Conservation (phyloP, 1,284 basidiomycete genomes). For the Trametes versicolor region DNA sequence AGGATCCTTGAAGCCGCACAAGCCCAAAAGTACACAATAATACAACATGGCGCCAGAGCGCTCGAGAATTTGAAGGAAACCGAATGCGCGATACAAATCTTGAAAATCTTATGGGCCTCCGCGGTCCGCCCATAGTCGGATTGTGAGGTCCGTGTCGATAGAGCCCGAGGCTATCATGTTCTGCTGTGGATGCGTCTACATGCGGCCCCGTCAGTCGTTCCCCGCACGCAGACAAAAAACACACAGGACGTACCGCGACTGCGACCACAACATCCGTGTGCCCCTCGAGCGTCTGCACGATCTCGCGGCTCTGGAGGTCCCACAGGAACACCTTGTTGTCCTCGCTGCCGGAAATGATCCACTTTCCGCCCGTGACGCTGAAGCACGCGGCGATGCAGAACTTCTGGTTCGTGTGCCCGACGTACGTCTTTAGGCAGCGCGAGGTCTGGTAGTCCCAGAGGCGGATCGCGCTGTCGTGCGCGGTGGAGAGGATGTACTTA, state of each 20-base stretch:
- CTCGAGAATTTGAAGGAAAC: slow-evolving; percentile 3
- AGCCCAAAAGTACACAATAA: slow-evolving; percentile 20
- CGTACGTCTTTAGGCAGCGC: slow-evolving; percentile 92
- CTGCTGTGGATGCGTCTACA: slow-evolving; percentile 81
- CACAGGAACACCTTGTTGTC: slow-evolving; percentile 91
- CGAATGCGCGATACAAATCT: neutral
- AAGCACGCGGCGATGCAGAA: slow-evolving; percentile 85
- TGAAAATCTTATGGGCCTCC: slow-evolving; percentile 37
- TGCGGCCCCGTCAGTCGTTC: neutral
- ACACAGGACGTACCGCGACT: slow-evolving; percentile 61
- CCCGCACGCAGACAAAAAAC: neutral
- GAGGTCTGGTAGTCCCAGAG: slow-evolving; percentile 96
- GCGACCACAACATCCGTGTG: slow-evolving; percentile 85
- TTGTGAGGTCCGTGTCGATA: slow-evolving; percentile 80
- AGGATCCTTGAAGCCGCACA: slow-evolving; percentile 8
- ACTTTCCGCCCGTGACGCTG: slow-evolving; percentile 85
- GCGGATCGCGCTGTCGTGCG: slow-evolving; percentile 91
- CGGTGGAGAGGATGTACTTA: slow-evolving; percentile 91
- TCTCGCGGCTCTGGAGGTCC: slow-evolving; percentile 89
- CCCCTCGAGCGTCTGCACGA: slow-evolving; percentile 82
- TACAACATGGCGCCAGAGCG: slow-evolving; percentile 12
- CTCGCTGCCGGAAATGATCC: slow-evolving; percentile 93
- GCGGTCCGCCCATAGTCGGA: slow-evolving; percentile 82
- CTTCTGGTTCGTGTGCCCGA: slow-evolving; percentile 82
- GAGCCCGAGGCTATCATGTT: slow-evolving; percentile 89